Conservation (phyloP, 2,329 filamentous ascomycete species). For the Corinectria fuckeliana region DNA sequence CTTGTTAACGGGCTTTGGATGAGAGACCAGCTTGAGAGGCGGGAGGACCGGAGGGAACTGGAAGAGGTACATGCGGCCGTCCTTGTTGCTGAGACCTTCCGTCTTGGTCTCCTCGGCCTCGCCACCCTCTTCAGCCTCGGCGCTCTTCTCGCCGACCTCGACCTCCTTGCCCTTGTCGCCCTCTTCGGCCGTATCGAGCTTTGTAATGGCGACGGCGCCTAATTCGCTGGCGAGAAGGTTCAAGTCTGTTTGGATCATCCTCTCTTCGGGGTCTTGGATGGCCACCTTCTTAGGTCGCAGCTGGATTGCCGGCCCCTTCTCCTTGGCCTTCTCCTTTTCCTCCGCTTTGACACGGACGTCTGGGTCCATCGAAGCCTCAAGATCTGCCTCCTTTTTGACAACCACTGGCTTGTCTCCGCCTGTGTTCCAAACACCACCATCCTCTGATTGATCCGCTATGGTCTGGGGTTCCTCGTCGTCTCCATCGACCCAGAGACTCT, state of each 20-base stretch:
- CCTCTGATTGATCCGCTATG: conserved; percentile 42
- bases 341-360: conserved; percentile 42
- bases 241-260: conserved; percentile 48
- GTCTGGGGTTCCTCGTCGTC: conserved; percentile 39
- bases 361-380: conserved; percentile 51
- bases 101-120: conserved; percentile 38
- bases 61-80: conserved; percentile 68
- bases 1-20: conserved; percentile 34
- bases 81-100: conserved; percentile 47
- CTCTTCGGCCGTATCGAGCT: conserved; percentile 21
- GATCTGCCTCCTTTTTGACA: conserved; percentile 54
- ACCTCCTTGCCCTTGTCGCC: conserved; percentile 38
- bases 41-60: conserved; percentile 69
- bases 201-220: conserved; percentile 45
- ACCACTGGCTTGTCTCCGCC: conserved; percentile 44
- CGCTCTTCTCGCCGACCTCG: conserved; percentile 10
- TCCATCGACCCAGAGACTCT: conserved; percentile 54
- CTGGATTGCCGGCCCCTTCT: conserved; percentile 31
- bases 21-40: conserved; percentile 50
- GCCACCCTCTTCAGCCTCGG: conserved; percentile 32
- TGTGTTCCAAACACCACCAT: conserved; percentile 53
- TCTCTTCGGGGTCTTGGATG: conserved; percentile 48
- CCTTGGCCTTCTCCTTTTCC: conserved; percentile 30
- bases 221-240: conserved; percentile 52
- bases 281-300: conserved; percentile 35